phyloP scores from a whole-genome alignment of 2,329 filamentous ascomycete genomes.

The Penicillium sp. region DNA sequence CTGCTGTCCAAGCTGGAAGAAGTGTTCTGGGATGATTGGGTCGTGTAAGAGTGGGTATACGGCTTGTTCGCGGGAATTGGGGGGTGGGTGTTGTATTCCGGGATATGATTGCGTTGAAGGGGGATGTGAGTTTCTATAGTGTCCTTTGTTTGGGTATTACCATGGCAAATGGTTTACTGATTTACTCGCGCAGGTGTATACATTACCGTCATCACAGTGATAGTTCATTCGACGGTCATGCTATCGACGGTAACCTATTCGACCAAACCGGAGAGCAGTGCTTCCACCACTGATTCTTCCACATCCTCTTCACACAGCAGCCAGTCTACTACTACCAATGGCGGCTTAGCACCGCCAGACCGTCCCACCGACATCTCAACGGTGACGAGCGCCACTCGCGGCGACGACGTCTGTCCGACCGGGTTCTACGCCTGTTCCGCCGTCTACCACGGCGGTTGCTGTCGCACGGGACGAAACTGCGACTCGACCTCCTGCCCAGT shows the following conservation, averaged over 20 bases:
- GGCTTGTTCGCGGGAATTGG: constrained; percentile 52
- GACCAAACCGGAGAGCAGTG: constrained; percentile 21
- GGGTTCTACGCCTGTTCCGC: constrained; percentile 91
- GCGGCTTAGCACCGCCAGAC: constrained; percentile 34
- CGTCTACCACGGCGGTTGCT: constrained; percentile 77
- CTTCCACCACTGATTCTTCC: constrained; percentile 15
- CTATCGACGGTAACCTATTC: constrained; percentile 33
- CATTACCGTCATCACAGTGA: constrained; percentile 37
- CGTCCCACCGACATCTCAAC: constrained; percentile 40
- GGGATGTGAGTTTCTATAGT: constrained; percentile 48
- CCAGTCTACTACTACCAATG: constrained; percentile 33
- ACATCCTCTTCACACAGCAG: constrained; percentile 30
- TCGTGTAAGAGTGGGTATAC: constrained; percentile 53
- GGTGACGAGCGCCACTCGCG: constrained; percentile 31
- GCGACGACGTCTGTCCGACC: constrained; percentile 63
- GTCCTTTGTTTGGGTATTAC: background rate
- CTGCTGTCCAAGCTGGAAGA: constrained; percentile 55
- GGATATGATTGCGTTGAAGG: constrained; percentile 55
- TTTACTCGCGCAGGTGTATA: constrained; percentile 27
- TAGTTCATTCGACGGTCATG: constrained; percentile 30
- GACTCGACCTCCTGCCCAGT: constrained; percentile 72
- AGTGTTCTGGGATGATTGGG: constrained; percentile 51
- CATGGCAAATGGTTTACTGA: background rate
- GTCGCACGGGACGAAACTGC: constrained; percentile 81
- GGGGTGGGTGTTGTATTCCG: constrained; percentile 61